Percentiles rank a stretch among this genome's conserved stretches.
phyloP scores from a whole-genome alignment of 108 stramenopile species.

The Nannochloropsis granulata region DNA sequence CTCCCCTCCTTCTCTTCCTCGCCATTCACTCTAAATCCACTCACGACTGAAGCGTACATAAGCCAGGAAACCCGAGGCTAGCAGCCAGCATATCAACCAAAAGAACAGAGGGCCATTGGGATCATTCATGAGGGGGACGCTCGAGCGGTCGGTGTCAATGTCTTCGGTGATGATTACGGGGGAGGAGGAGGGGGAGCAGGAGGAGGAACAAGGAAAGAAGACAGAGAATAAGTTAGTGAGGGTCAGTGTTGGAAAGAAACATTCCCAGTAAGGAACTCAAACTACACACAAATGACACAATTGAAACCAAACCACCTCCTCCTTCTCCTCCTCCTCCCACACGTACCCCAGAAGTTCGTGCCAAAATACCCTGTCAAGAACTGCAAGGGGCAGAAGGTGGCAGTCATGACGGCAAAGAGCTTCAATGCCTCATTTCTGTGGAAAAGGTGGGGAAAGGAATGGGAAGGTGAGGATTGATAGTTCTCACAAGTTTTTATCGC shows the following conservation, averaged over 20 bases:
- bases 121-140: not conserved
- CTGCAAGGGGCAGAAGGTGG: not conserved
- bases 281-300: too few species aligned
- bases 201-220: too few species aligned
- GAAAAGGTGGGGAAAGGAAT: too few species aligned
- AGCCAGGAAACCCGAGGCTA: not conserved
- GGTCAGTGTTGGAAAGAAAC: too few species aligned
- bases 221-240: too few species aligned
- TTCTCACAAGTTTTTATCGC: too few species aligned
- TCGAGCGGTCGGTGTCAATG: not conserved
- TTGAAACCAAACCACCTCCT: too few species aligned
- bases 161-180: not conserved
- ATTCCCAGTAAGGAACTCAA: too few species aligned
- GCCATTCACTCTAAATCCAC: not conserved
- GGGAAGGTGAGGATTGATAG: too few species aligned
- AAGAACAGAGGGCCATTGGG: not conserved
- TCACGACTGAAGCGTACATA: not conserved
- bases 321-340: too few species aligned
- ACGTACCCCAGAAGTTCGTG: not conserved
- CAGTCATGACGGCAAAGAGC: not conserved
- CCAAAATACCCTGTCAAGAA: not conserved
- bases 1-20: too few species aligned
- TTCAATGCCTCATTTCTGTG: not conserved
- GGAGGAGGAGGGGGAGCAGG: not conserved
- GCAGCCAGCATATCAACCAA: not conserved